A percentile compares a stretch with the other conserved stretches of the same genome.
Evolutionary conservation across 2,329 filamentous ascomycete species (phyloP).

Genomic region (Pseudophaeomoniella oleicola): DNA sequence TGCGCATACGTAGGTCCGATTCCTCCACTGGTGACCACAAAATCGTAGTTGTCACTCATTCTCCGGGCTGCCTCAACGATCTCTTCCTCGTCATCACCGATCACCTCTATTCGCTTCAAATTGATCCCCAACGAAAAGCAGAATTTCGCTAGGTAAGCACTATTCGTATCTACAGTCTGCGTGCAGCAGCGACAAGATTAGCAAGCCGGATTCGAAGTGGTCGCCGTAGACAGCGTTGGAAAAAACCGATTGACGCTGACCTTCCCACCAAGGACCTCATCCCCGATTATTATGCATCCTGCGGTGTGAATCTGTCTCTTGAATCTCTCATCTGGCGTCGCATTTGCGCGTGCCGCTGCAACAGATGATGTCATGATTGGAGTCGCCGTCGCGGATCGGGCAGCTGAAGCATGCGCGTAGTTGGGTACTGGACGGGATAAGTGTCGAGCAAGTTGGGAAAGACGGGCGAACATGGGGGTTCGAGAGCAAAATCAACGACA

Average conservation of each 20-base stretch:
- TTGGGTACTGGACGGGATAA: constrained; percentile 48
- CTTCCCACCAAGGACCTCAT: constrained; percentile 84
- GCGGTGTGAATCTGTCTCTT: constrained; percentile 48
- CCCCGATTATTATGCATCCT: constrained; percentile 37
- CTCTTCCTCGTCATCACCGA: constrained; percentile 79
- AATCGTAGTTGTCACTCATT: constrained; percentile 83
- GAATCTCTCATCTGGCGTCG: constrained; percentile 14
- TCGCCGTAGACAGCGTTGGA: not conserved
- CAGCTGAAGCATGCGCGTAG: constrained; percentile 34
- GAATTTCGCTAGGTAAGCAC: constrained; percentile 48
- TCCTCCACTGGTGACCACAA: constrained; percentile 88
- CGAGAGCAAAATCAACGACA: too few species aligned
- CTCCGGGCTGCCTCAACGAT: constrained; percentile 76
- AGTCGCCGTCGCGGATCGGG: constrained; percentile 16
- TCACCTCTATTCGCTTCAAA: constrained; percentile 79
- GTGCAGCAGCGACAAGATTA: too few species aligned
- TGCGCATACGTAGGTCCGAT: constrained; percentile 77
- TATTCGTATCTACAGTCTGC: constrained; percentile 56
- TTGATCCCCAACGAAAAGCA: constrained; percentile 52
- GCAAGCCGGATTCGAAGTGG: constrained; percentile 1
- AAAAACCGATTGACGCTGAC: constrained; percentile 32
- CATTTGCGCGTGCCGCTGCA: not conserved
- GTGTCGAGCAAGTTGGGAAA: constrained; percentile 61
- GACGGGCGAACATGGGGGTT: constrained; percentile 63
- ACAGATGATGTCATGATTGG: constrained; percentile 29